A percentile compares a stretch with the other conserved stretches of the same genome.
Conservation (phyloP, 2,329 filamentous ascomycete genomes). For the Keithomyces neogunnii region DNA sequence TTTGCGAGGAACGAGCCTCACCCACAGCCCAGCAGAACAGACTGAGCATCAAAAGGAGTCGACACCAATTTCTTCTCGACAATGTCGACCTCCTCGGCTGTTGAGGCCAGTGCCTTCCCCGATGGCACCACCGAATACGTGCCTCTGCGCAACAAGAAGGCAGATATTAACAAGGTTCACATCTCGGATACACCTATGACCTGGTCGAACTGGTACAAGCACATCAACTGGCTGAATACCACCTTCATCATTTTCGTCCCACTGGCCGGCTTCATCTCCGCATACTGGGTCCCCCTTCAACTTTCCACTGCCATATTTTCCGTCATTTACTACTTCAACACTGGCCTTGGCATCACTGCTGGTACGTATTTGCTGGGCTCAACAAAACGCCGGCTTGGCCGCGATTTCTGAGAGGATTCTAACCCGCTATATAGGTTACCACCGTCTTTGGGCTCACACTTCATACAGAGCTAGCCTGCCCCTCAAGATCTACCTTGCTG, state of each 20-base stretch:
- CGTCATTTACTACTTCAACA: slow-evolving; percentile 75
- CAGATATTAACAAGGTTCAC: slow-evolving; percentile 64
- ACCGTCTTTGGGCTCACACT: slow-evolving; percentile 79
- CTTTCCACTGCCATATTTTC: slow-evolving; percentile 66
- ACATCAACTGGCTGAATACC: slow-evolving; percentile 90
- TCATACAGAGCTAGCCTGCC: slow-evolving; percentile 72
- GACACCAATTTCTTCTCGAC: not conserved
- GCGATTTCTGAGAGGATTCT: not conserved
- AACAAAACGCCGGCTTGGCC: not conserved
- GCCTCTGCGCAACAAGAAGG: slow-evolving; percentile 35
- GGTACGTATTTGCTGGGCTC: slow-evolving; percentile 36
- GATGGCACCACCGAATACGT: slow-evolving; percentile 50
- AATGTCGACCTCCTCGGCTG: slow-evolving; percentile 9
- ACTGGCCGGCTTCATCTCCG: slow-evolving; percentile 60
- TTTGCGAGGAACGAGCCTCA: not conserved
- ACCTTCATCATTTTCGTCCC: slow-evolving; percentile 73
- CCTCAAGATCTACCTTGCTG: slow-evolving; percentile 74
- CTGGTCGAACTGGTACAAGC: slow-evolving; percentile 77
- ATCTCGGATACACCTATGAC: slow-evolving; percentile 80
- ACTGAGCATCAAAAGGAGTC: not conserved
- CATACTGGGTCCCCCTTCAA: slow-evolving; percentile 71
- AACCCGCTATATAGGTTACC: slow-evolving; percentile 19
- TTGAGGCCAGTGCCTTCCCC: slow-evolving; percentile 32
- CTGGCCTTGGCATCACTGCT: slow-evolving; percentile 71
- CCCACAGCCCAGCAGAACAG: not conserved